Conservation (phyloP, 768 basidiomycete species). For the Kwoniella shandongensis region DNA sequence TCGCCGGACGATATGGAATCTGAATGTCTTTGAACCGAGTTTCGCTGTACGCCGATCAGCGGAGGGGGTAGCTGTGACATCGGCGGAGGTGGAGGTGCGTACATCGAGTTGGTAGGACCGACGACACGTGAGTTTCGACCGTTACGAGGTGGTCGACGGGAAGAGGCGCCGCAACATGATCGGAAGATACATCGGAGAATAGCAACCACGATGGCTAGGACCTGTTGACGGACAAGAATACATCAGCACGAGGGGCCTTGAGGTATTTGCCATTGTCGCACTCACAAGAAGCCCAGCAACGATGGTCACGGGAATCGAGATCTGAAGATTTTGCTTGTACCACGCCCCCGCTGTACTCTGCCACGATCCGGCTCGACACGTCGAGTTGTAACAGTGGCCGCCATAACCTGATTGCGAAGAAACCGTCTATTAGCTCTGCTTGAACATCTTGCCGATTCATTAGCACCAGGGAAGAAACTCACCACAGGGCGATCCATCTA, state of each 20-base stretch:
- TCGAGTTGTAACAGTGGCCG: conserved; percentile 65
- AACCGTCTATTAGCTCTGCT: too few species aligned
- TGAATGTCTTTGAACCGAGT: conserved; percentile 20
- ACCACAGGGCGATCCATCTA: conserved; percentile 85
- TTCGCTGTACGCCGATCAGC: conserved; percentile 3
- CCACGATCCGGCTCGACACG: conserved; percentile 64
- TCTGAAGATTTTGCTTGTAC: conserved; percentile 68
- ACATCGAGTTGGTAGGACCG: conserved; percentile 5
- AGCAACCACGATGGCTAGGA: conserved; percentile 34
- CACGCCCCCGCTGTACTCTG: conserved; percentile 68
- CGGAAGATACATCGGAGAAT: conserved; percentile 41
- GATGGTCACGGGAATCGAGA: conserved; percentile 51
- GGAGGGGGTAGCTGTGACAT: conserved; percentile 16
- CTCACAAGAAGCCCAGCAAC: conserved; percentile 47
- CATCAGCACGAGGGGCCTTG: background rate
- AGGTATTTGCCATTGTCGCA: too few species aligned
- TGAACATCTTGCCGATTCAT: too few species aligned
- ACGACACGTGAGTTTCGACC: conserved; percentile 4
- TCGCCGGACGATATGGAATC: conserved; percentile 20
- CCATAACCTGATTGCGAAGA: conserved; percentile 62
- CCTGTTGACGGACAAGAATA: background rate
- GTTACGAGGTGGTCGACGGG: conserved; percentile 1
- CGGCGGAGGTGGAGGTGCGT: conserved; percentile 16
- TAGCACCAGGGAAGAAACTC: too few species aligned
- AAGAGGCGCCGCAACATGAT: conserved; percentile 18